Conservation (phyloP, 129 eudicot species). For the sunflower (Helianthus annuus) region DNA sequence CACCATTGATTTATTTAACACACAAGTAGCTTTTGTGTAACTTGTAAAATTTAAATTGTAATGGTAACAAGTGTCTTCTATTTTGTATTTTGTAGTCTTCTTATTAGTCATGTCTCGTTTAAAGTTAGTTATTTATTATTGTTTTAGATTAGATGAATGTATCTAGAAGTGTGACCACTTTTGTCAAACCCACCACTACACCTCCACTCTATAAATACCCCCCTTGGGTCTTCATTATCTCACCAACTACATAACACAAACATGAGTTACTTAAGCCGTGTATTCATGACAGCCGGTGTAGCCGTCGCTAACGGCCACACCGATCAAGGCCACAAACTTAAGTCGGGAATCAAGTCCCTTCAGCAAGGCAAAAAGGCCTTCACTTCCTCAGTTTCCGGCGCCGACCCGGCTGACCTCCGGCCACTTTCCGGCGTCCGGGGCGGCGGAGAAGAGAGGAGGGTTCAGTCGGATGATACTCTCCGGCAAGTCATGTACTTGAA, state of each 20-base stretch:
- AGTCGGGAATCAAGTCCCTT: conserved; percentile 38
- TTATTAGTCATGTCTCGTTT: too few relatives aligned
- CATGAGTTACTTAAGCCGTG: conserved; percentile 46
- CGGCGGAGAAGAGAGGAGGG: conserved; percentile 39
- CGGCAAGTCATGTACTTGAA: conserved; percentile 74
- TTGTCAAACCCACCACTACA: conserved; percentile 7
- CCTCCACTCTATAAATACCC: conserved; percentile 18
- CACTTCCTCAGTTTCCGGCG: conserved; percentile 23
- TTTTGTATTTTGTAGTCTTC: too few relatives aligned
- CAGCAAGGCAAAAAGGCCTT: conserved; percentile 38
- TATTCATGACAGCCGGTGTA: conserved; percentile 45
- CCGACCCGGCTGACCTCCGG: conserved; percentile 36
- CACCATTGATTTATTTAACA: too few relatives aligned
- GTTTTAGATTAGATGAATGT: background rate
- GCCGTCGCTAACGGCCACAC: conserved; percentile 54
- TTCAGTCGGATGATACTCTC: conserved; percentile 62
- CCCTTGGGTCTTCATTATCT: background rate
- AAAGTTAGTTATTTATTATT: too few relatives aligned
- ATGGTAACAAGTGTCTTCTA: too few relatives aligned
- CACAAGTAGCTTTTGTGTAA: too few relatives aligned
- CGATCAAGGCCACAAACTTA: conserved; percentile 42
- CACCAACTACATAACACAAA: background rate
- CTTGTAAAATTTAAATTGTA: too few relatives aligned
- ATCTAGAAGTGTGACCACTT: background rate
- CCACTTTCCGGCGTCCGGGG: conserved; percentile 37